Evolutionary conservation across 2,329 filamentous ascomycete species (phyloP), one percentile per base, ranked within the genome.

Genomic region (Aspergillus niger): DNA sequence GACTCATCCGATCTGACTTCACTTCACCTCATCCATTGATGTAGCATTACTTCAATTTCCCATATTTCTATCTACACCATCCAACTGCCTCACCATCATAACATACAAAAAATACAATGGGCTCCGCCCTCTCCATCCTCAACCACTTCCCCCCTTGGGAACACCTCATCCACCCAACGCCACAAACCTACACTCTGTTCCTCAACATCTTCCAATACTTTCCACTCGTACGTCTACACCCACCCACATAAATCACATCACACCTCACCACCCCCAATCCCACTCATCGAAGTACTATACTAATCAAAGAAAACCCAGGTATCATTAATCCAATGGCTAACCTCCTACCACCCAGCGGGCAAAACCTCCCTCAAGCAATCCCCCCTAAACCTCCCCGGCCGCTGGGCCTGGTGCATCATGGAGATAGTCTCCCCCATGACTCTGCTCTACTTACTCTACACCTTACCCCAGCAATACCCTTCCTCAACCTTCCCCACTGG

Each of bases 351-450:
- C 75, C 91, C 91, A 54, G 92, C 94, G 81, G 95, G 95, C 75
- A 98, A 98, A 79, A 97, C 93, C 2, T 96, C 92, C 3, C 83
- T 87, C 17, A 64, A 69, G 24, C 68, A 65, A 52, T 92, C 89
- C 69, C 79, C 79, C 11, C 81, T 95, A 73, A 99, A 99, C 78
- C 77, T 98, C n/a, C 91, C 93, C 1, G 95, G 95, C 63, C 91
- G 91, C 69, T 80, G 91, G 64, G 92, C 87, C 60, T 99, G 95
- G 95, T 83, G 90, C 58, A 85, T 88, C 2, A 97, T 97, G 92
- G 95, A 99, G 76, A 80, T 85, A 13, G 88, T 91, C 0, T 92
- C 91, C 15, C 89, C 92, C 71, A 70, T 92, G 36, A 90, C 88
- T 11, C 79, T 97, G 60, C 76, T 95, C 58, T 97, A 97, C 79